phyloP scores from a whole-genome alignment of 192 early-diverging fungal genomes.

The Rhizoclosmatium globosum region DNA sequence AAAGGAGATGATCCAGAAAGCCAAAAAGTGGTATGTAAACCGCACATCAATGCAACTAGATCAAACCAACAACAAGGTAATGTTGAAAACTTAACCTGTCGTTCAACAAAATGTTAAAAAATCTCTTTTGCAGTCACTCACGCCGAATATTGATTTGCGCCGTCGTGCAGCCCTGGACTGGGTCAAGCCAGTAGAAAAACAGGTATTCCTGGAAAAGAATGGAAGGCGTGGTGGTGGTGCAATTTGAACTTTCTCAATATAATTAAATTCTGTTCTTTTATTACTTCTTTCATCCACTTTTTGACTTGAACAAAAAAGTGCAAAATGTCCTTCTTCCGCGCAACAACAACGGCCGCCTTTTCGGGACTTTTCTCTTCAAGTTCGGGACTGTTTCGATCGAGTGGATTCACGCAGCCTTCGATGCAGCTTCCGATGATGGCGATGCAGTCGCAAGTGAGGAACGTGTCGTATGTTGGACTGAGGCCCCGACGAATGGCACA shows the following conservation, averaged over 20 bases:
- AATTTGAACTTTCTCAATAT: not conserved
- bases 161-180: constrained; percentile 51
- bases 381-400: not conserved
- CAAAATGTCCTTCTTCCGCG: not conserved
- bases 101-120: no score
- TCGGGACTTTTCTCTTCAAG: no score
- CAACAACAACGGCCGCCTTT: no score
- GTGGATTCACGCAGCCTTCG: no score
- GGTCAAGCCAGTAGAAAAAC: constrained; percentile 55
- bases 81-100: not conserved
- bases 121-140: not conserved
- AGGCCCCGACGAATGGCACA: constrained; percentile 26
- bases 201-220: constrained; percentile 51
- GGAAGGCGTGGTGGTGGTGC: not conserved
- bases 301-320: not conserved
- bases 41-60: constrained; percentile 63
- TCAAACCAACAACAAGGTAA: constrained; percentile 33
- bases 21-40: constrained; percentile 67
- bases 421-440: no score
- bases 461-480: constrained; percentile 26
- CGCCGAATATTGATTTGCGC: constrained; percentile 23
- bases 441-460: not conserved
- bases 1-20: constrained; percentile 48
- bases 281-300: not conserved
- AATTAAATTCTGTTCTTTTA: not conserved